Conservation (phyloP, 1,284 basidiomycete genomes). For the Meripilus lineatus region DNA sequence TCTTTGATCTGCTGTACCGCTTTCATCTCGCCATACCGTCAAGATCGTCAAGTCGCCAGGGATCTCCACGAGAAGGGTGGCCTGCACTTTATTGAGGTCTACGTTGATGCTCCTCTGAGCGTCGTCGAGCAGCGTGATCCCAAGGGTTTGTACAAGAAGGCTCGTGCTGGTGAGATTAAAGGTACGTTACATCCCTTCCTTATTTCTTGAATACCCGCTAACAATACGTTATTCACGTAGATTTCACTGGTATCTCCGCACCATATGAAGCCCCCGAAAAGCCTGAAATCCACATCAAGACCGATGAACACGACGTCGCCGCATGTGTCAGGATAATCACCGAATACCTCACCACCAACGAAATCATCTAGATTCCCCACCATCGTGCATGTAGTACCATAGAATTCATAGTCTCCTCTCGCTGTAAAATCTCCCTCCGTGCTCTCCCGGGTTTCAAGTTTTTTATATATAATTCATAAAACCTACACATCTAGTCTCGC, state of each 20-base stretch:
- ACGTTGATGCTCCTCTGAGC: constrained; percentile 85
- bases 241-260: constrained; percentile 97
- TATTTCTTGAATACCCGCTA: background rate
- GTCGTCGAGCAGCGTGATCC: constrained; percentile 94
- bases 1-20: constrained; percentile 87
- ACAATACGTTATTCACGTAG: constrained; percentile 35
- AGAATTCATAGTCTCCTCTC: background rate
- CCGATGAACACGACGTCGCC: constrained; percentile 75
- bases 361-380: constrained; percentile 39
- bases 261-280: constrained; percentile 89
- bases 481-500: background rate
- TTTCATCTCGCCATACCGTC: constrained; percentile 97
- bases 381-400: background rate
- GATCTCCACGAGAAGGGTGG: constrained; percentile 72
- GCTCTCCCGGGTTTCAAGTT: background rate
- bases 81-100: constrained; percentile 92
- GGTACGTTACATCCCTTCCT: constrained; percentile 40
- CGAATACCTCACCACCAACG: constrained; percentile 71
- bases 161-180: constrained; percentile 94
- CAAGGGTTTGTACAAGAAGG: constrained; percentile 98
- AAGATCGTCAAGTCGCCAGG: constrained; percentile 84
- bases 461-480: background rate
- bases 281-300: constrained; percentile 93
- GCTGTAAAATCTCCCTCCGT: background rate
- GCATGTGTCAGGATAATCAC: constrained; percentile 81